A percentile compares a stretch with the other conserved stretches of the same genome.
These are phyloP conservation scores for Aquilaria yunnanensis DNA, from an alignment of 345 rosid genomes.

Conservation along the genomic window DNA sequence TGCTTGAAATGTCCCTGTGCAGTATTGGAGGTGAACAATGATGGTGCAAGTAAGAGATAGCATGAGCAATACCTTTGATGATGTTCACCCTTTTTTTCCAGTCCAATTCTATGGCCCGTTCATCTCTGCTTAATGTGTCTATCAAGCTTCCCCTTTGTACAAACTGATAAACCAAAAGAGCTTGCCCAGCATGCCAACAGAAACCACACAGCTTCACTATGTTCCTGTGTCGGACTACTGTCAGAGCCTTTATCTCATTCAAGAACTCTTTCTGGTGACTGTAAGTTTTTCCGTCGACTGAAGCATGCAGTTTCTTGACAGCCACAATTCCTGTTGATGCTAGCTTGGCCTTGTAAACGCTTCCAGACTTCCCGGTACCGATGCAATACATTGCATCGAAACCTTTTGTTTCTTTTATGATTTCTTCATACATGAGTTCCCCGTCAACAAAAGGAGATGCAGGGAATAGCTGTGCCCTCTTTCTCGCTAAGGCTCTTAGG, in stretches of 20 bases:
- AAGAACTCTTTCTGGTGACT: conserved; percentile 12
- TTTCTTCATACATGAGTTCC: conserved; percentile 17
- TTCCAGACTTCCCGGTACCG: conserved; percentile 26
- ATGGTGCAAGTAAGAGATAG: conserved; percentile 16
- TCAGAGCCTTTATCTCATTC: conserved; percentile 21
- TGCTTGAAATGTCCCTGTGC: conserved; percentile 4
- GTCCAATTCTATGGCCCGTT: conserved; percentile 11
- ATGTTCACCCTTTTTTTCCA: conserved; percentile 22
- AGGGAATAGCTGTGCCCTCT: background rate
- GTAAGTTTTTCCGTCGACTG: background rate
- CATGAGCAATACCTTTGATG: conserved; percentile 15
- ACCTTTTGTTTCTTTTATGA: conserved; percentile 17
- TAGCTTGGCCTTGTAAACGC: conserved; percentile 27
- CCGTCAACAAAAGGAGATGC: conserved; percentile 16
- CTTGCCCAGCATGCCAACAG: conserved; percentile 17
- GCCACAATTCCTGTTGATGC: conserved; percentile 18
- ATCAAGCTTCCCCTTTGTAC: conserved; percentile 23
- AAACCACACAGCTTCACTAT: conserved; percentile 28
- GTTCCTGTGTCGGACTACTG: conserved; percentile 29
- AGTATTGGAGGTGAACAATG: background rate
- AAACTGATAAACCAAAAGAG: conserved; percentile 33
- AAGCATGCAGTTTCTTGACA: conserved; percentile 27
- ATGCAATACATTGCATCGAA: conserved; percentile 21
- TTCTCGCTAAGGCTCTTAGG: background rate
- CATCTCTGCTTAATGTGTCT: conserved; percentile 1